A percentile compares a stretch with the other conserved stretches of the same genome.
Conservation (phyloP, 2,329 filamentous ascomycete species). For the Paecilomyces sp. region DNA sequence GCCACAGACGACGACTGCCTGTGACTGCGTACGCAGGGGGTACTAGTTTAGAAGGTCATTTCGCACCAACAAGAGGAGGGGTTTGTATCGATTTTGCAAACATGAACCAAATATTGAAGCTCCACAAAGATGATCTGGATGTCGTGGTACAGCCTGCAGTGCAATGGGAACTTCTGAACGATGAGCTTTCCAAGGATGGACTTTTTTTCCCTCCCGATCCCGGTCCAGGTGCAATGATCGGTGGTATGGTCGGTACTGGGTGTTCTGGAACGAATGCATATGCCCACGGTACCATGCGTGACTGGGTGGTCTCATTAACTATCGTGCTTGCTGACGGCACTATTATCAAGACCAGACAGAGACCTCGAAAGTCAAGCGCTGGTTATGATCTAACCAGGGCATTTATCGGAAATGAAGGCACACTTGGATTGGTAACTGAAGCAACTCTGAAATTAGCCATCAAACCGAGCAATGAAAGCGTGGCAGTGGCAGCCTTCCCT, state of each 20-base stretch:
- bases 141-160: conserved; percentile 73
- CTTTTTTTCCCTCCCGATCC: conserved; percentile 92
- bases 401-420: conserved; percentile 88
- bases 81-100: conserved; percentile 78
- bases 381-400: conserved; percentile 87
- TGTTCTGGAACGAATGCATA: conserved; percentile 77
- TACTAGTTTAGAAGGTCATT: conserved; percentile 85
- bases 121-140: conserved; percentile 73
- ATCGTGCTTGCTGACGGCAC: conserved; percentile 88
- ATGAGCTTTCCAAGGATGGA: conserved; percentile 62
- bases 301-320: conserved; percentile 83
- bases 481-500: conserved; percentile 66
- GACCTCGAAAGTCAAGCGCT: conserved; percentile 81
- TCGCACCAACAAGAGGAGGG: conserved; percentile 71
- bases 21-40: conserved; percentile 84
- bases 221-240: conserved; percentile 85
- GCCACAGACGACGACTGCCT: conserved; percentile 71
- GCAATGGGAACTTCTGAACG: conserved; percentile 81
- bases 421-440: conserved; percentile 84
- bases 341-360: conserved; percentile 78
- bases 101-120: conserved; percentile 72
- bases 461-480: conserved; percentile 69
- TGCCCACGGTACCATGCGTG: conserved; percentile 88
- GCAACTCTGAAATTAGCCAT: conserved; percentile 81
- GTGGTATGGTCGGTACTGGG: conserved; percentile 54